Percentiles rank a stretch among this genome's conserved stretches.
Conservation (phyloP, 1,284 basidiomycete genomes). For the Trichosporon ovoides region DNA sequence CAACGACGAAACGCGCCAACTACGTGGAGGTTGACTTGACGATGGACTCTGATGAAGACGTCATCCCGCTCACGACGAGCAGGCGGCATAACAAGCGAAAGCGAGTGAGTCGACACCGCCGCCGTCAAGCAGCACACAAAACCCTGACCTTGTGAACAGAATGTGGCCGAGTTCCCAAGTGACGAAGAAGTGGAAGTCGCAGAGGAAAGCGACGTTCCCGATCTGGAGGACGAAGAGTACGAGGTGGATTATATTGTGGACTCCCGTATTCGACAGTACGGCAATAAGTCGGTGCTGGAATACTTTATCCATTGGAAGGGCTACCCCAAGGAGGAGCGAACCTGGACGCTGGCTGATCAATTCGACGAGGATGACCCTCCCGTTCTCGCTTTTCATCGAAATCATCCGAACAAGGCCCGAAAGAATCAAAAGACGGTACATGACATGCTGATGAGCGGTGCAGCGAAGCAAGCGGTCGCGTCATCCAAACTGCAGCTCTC, state of each 20-base stretch:
- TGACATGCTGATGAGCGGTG: slow-evolving; percentile 1
- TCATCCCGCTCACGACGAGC: neutral
- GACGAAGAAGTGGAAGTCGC: neutral
- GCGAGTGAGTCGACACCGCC: neutral
- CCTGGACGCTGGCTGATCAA: slow-evolving; percentile 36
- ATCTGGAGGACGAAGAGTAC: slow-evolving; percentile 35
- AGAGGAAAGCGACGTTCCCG: slow-evolving; percentile 7
- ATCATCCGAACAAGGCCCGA: slow-evolving; percentile 29
- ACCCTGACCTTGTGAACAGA: neutral
- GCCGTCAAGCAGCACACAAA: neutral
- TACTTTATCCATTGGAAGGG: slow-evolving; percentile 41
- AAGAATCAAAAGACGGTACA: slow-evolving; percentile 5
- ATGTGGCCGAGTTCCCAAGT: neutral
- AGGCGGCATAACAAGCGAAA: slow-evolving; percentile 9
- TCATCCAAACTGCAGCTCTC: neutral
- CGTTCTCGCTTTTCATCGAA: slow-evolving; percentile 31
- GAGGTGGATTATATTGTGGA: slow-evolving; percentile 41
- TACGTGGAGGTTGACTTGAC: slow-evolving; percentile 23
- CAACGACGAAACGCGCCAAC: neutral
- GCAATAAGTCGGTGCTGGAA: slow-evolving; percentile 26
- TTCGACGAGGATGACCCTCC: slow-evolving; percentile 47
- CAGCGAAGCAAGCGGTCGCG: too few relatives aligned
- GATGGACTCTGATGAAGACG: slow-evolving; percentile 20
- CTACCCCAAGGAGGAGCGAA: slow-evolving; percentile 29
- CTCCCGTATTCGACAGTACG: slow-evolving; percentile 24